These are phyloP conservation scores for Nicotiana knightiana DNA, from an alignment of 257 asterid species.

Conservation along the genomic window DNA sequence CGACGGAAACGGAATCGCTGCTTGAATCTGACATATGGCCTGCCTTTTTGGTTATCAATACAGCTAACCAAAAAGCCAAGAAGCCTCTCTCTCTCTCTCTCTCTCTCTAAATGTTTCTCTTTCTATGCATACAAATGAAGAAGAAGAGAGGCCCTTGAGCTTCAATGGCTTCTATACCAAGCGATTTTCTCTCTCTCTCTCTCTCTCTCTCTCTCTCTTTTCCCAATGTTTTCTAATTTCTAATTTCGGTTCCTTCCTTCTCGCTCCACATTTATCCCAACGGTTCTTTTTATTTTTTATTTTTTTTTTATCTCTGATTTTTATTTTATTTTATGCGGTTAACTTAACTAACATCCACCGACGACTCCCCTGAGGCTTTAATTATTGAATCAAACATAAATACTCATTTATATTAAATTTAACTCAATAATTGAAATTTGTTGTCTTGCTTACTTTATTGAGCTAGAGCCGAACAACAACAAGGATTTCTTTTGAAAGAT, in stretches of 20 bases:
- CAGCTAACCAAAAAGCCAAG: slow-evolving; percentile 7
- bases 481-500: too few relatives aligned
- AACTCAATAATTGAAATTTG: too few relatives aligned
- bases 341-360: background rate
- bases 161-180: slow-evolving; percentile 28
- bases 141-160: slow-evolving; percentile 13
- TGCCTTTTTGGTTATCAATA: slow-evolving; percentile 16
- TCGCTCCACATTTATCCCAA: background rate
- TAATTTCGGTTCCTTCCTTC: background rate
- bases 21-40: slow-evolving; percentile 36
- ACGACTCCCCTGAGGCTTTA: too few relatives aligned
- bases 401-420: too few relatives aligned
- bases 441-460: too few relatives aligned
- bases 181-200: slow-evolving; percentile 20
- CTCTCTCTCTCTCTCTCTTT: slow-evolving; percentile 15
- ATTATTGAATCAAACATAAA: too few relatives aligned
- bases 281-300: background rate
- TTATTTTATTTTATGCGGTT: background rate
- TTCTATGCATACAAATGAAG: background rate
- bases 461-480: too few relatives aligned
- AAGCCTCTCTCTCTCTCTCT: background rate
- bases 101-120: slow-evolving; percentile 8
- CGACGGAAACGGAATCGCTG: slow-evolving; percentile 31
- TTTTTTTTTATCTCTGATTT: background rate
- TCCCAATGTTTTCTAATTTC: background rate